Evolutionary conservation across 306 rosid genomes (phyloP).

Genomic region (Arachis hypogaea): DNA sequence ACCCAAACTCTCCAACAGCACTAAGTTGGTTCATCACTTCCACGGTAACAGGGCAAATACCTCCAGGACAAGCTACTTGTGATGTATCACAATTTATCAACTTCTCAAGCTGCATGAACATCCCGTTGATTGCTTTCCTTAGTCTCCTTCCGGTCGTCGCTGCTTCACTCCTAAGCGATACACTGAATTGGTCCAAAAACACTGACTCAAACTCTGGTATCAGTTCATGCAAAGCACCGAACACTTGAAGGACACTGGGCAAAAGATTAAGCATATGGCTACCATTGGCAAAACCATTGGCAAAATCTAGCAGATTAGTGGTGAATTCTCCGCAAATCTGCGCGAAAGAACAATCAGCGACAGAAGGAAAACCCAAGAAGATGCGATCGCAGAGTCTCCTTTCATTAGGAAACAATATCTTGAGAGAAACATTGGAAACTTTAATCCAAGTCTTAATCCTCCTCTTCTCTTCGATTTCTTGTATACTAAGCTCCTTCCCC

Average conservation of each 20-base stretch:
- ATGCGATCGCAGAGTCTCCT: slow-evolving; percentile 64
- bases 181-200: slow-evolving; percentile 52
- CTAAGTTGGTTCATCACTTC: not conserved
- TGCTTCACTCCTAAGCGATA: not conserved
- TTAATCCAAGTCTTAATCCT: slow-evolving; percentile 61
- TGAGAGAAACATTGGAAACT: slow-evolving; percentile 54
- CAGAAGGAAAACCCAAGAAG: slow-evolving; percentile 63
- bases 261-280: slow-evolving; percentile 60
- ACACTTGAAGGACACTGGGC: slow-evolving; percentile 54
- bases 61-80: not conserved
- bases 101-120: slow-evolving; percentile 19
- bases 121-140: not conserved
- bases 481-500: not conserved
- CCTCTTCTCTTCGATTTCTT: not conserved
- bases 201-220: slow-evolving; percentile 57
- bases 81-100: slow-evolving; percentile 41
- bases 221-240: slow-evolving; percentile 57
- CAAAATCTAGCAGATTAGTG: slow-evolving; percentile 62
- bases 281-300: slow-evolving; percentile 58
- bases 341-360: slow-evolving; percentile 68
- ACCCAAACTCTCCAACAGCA: not conserved
- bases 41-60: not conserved
- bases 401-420: slow-evolving; percentile 73
- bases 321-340: slow-evolving; percentile 67
- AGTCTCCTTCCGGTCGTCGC: not conserved